phyloP scores from a whole-genome alignment of 352 stramenopile species.

The Phytophthora sansomeana region DNA sequence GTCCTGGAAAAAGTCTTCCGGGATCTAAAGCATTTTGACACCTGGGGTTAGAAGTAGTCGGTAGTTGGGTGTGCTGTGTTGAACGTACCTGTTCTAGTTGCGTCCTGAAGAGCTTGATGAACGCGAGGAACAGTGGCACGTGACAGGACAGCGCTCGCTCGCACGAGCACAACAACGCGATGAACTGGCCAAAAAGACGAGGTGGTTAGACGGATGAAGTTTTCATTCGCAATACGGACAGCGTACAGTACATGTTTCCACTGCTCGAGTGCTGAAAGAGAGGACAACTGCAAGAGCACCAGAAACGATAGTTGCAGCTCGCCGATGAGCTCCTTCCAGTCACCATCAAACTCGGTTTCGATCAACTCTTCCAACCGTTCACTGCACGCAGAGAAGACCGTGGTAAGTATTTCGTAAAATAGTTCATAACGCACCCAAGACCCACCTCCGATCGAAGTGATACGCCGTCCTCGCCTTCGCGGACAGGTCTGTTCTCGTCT shows the following conservation, averaged over 20 bases:
- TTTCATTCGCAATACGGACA: neutral
- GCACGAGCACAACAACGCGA: constrained; percentile 68
- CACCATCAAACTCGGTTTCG: constrained; percentile 36
- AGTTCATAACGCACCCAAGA: neutral
- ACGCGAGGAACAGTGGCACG: constrained; percentile 59
- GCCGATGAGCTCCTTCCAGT: constrained; percentile 88
- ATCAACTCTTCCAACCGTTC: constrained; percentile 63
- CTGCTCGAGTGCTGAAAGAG: constrained; percentile 91
- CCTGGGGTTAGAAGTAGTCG: no score
- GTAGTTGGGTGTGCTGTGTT: neutral
- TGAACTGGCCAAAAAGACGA: constrained; percentile 44
- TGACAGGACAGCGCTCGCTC: constrained; percentile 55
- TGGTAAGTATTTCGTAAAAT: neutral
- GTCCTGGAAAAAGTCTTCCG: constrained; percentile 77
- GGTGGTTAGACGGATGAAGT: neutral
- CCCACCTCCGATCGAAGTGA: constrained; percentile 81
- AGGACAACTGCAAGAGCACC: constrained; percentile 94
- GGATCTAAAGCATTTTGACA: constrained; percentile 45
- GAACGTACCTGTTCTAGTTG: constrained; percentile 62
- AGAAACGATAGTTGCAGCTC: constrained; percentile 95
- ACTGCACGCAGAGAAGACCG: constrained; percentile 28
- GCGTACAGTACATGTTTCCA: constrained; percentile 85
- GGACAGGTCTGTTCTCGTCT: constrained; percentile 43
- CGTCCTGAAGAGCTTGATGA: constrained; percentile 61
- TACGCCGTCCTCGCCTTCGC: constrained; percentile 72